Conservation (phyloP, 2,329 filamentous ascomycete genomes). For the Aspergillus sergii region DNA sequence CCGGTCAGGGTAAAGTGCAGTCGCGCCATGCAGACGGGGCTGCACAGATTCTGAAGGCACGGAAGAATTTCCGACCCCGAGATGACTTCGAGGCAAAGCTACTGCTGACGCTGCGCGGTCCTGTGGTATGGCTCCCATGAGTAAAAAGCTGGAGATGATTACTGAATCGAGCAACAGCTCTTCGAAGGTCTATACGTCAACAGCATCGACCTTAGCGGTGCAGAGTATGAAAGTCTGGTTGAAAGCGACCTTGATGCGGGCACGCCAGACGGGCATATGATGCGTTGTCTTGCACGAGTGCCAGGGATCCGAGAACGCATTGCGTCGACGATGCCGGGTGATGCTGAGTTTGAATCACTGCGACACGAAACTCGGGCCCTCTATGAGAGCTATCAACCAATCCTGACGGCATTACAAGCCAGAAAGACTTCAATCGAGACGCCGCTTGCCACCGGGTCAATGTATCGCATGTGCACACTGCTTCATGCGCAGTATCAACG, state of each 20-base stretch:
- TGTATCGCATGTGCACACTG: conserved; percentile 7
- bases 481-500: conserved; percentile 36
- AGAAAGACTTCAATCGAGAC: conserved; percentile 17
- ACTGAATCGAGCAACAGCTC: conserved; percentile 23
- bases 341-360: conserved; percentile 13
- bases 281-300: conserved; percentile 32
- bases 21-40: conserved; percentile 40
- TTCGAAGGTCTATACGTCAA: conserved; percentile 41
- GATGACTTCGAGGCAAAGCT: conserved; percentile 40
- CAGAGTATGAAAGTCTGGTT: conserved; percentile 40
- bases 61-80: conserved; percentile 31
- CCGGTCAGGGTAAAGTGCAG: not conserved
- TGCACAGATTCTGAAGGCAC: conserved; percentile 37
- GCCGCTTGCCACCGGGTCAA: conserved; percentile 1
- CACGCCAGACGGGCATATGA: conserved; percentile 33
- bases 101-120: conserved; percentile 37
- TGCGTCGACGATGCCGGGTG: conserved; percentile 14
- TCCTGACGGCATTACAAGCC: conserved; percentile 19
- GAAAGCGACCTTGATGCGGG: conserved; percentile 31
- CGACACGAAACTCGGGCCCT: conserved; percentile 25
- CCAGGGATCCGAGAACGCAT: conserved; percentile 34
- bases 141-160: not conserved
- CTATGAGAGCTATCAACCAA: conserved; percentile 26
- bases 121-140: conserved; percentile 31
- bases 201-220: conserved; percentile 32